Conservation (phyloP, 352 stramenopile genomes). For the Phytophthora cajani region DNA sequence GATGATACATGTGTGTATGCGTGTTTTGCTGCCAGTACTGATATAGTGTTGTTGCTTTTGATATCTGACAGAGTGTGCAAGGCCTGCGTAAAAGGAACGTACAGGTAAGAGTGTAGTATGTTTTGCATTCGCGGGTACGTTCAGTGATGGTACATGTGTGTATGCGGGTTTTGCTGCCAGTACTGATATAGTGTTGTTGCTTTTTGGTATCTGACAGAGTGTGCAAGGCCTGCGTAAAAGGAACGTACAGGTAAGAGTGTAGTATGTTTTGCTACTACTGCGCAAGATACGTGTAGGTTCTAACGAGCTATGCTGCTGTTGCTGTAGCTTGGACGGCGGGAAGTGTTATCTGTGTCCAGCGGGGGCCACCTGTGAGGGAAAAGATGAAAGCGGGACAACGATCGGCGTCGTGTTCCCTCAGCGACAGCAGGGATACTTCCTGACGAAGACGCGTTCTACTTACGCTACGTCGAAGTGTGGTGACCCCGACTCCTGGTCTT, state of each 20-base stretch:
- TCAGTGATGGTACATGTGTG: background rate
- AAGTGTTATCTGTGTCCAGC: constrained; percentile 69
- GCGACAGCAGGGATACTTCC: constrained; percentile 54
- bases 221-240: constrained; percentile 67
- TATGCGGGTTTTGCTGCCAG: background rate
- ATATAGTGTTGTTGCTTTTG: background rate
- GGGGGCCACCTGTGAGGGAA: constrained; percentile 55
- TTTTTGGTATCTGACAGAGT: constrained; percentile 21
- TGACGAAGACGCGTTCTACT: constrained; percentile 50
- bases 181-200: background rate
- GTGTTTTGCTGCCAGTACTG: background rate
- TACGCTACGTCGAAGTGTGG: constrained; percentile 45
- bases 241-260: constrained; percentile 60
- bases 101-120: constrained; percentile 47
- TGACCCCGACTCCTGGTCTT: constrained; percentile 45
- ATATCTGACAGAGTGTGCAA: constrained; percentile 45
- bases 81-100: constrained; percentile 65
- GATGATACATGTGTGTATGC: background rate
- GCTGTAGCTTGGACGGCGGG: constrained; percentile 62
- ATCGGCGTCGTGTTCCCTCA: constrained; percentile 53
- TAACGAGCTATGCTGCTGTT: background rate
- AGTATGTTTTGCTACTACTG: background rate
- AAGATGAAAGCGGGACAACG: constrained; percentile 34
- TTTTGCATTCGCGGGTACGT: constrained; percentile 51
- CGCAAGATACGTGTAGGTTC: background rate